A percentile compares a stretch with the other conserved stretches of the same genome.
Evolutionary conservation across 2,329 filamentous ascomycete genomes (phyloP).

Genomic region (Xylaria sp.): DNA sequence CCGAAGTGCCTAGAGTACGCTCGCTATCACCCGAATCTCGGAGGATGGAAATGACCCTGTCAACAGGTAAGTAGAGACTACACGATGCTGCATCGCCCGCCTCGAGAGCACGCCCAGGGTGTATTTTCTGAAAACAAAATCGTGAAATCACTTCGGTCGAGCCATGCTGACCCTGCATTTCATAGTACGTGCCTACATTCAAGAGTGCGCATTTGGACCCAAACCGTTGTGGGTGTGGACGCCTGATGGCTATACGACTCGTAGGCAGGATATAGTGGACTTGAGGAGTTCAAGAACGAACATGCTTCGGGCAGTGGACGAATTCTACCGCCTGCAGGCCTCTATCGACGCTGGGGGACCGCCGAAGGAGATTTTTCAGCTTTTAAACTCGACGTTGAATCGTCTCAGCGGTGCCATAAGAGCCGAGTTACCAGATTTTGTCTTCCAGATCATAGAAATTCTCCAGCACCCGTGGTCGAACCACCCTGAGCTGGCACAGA

Average conservation of each 20-base stretch:
- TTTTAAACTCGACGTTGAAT: conserved; percentile 31
- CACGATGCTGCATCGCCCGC: neutral
- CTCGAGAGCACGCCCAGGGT: neutral
- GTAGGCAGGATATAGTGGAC: conserved; percentile 9
- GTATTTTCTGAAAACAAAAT: neutral
- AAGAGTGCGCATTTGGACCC: conserved; percentile 24
- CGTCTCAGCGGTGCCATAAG: conserved; percentile 27
- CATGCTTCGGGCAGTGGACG: conserved; percentile 30
- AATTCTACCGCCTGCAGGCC: conserved; percentile 31
- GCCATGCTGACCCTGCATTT: conserved; percentile 10
- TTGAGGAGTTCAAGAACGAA: conserved; percentile 17
- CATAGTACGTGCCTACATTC: conserved; percentile 29
- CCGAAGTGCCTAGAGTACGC: conserved; percentile 20
- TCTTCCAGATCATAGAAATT: conserved; percentile 33
- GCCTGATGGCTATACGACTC: conserved; percentile 19
- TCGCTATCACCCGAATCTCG: conserved; percentile 30
- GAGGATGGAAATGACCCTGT: conserved; percentile 32
- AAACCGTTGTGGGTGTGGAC: conserved; percentile 27
- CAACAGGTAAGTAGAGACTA: conserved; percentile 24
- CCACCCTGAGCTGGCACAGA: conserved; percentile 25
- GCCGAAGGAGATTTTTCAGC: conserved; percentile 27
- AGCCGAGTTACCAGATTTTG: conserved; percentile 30
- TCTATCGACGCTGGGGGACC: conserved; percentile 25
- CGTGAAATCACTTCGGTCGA: neutral
- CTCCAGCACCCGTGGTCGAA: conserved; percentile 32